These are phyloP conservation scores for Quillaja saponaria DNA, from an alignment of 306 rosid species.

Conservation along the genomic window DNA sequence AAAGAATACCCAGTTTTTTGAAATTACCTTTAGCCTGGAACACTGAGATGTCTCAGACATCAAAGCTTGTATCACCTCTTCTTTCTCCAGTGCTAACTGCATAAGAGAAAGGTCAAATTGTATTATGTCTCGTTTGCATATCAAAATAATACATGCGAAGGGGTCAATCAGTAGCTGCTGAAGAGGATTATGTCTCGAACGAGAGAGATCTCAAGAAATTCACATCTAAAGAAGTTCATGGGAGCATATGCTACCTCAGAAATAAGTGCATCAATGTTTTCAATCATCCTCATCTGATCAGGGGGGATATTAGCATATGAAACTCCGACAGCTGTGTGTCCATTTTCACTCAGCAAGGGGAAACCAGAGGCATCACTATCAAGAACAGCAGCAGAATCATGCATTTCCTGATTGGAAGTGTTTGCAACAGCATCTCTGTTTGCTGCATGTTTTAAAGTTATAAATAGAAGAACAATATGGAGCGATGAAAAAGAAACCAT, in stretches of 20 bases:
- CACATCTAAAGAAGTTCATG: slow-evolving; percentile 6
- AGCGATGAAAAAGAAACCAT: slow-evolving; percentile 15
- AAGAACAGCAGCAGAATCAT: slow-evolving; percentile 38
- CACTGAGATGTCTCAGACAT: slow-evolving; percentile 72
- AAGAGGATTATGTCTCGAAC: slow-evolving; percentile 21
- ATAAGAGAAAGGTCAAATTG: slow-evolving; percentile 29
- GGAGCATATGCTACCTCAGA: slow-evolving; percentile 69
- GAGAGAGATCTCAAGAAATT: slow-evolving; percentile 14
- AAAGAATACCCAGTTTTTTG: slow-evolving; percentile 13
- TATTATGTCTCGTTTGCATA: slow-evolving; percentile 7
- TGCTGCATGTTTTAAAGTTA: slow-evolving; percentile 45
- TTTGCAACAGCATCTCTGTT: slow-evolving; percentile 42
- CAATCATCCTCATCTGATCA: slow-evolving; percentile 75
- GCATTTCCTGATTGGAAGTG: slow-evolving; percentile 40
- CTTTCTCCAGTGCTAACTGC: slow-evolving; percentile 91
- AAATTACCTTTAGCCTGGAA: slow-evolving; percentile 76
- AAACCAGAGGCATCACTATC: slow-evolving; percentile 43
- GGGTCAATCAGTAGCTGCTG: background rate
- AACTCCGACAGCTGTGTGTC: slow-evolving; percentile 46
- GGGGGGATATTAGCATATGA: slow-evolving; percentile 63
- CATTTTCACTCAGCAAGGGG: slow-evolving; percentile 40
- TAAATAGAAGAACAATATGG: slow-evolving; percentile 14
- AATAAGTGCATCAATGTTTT: slow-evolving; percentile 74
- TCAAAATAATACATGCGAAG: slow-evolving; percentile 16
- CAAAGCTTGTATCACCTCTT: slow-evolving; percentile 75